Evolutionary conservation across 305 asterid genomes (phyloP).

Genomic region (Nicotiana rustica): DNA sequence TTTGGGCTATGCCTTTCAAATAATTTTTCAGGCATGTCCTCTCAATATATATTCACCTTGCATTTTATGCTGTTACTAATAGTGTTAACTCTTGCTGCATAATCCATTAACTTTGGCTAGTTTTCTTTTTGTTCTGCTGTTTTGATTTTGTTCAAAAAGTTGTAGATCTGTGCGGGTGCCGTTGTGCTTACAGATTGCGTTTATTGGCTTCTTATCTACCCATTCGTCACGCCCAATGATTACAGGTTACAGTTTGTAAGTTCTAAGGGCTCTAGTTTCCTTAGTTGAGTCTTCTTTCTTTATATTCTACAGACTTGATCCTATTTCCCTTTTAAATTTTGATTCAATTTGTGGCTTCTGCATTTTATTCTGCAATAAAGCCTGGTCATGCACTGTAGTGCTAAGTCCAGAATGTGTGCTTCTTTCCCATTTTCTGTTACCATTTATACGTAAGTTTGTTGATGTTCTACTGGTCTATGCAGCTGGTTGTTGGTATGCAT

Average conservation of each 20-base stretch:
- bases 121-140: constrained; percentile 29
- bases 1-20: constrained; percentile 72
- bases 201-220: constrained; percentile 81
- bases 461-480: constrained; percentile 41
- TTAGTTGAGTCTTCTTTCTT: constrained; percentile 13
- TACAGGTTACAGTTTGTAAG: constrained; percentile 54
- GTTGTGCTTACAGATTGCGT: constrained; percentile 84
- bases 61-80: no score
- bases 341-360: constrained; percentile 14
- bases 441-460: not conserved
- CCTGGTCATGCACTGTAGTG: constrained; percentile 18
- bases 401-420: not conserved
- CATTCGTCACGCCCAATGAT: constrained; percentile 54
- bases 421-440: not conserved
- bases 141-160: constrained; percentile 24
- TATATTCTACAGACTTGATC: not conserved
- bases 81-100: not conserved
- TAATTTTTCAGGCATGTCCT: constrained; percentile 73
- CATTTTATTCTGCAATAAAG: not conserved
- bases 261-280: constrained; percentile 29
- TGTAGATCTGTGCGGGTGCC: constrained; percentile 80
- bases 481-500: constrained; percentile 76
- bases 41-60: constrained; percentile 24
- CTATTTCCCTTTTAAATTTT: not conserved
- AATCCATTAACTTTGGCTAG: constrained; percentile 25